Percentiles rank a stretch among this genome's conserved stretches.
Evolutionary conservation across 768 basidiomycete species (phyloP).

Genomic region (Boletales sp.): DNA sequence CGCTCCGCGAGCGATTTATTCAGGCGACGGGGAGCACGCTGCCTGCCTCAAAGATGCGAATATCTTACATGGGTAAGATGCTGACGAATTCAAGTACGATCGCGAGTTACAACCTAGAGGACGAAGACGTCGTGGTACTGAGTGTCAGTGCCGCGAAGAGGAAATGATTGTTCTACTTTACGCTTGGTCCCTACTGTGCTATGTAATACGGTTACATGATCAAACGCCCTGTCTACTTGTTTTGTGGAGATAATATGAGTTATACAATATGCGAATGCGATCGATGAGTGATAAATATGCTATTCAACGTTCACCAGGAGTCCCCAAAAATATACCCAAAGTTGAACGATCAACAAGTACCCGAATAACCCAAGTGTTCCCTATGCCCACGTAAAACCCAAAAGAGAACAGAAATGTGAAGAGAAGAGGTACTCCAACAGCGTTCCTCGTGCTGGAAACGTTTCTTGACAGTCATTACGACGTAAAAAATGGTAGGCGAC

Average conservation of each 20-base stretch:
- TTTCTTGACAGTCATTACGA: constrained; percentile 11
- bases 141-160: constrained; percentile 76
- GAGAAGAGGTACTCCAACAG: constrained; percentile 1
- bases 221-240: constrained; percentile 8
- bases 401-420: constrained; percentile 10
- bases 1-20: constrained; percentile 85
- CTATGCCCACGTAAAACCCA: constrained; percentile 13
- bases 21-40: constrained; percentile 75
- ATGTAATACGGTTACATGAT: constrained; percentile 10
- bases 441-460: constrained; percentile 26
- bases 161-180: constrained; percentile 39
- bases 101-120: constrained; percentile 85
- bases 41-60: constrained; percentile 72
- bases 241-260: constrained; percentile 15
- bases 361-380: constrained; percentile 8
- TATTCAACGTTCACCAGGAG: background rate
- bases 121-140: constrained; percentile 80
- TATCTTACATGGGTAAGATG: constrained; percentile 81
- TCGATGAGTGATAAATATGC: constrained; percentile 13
- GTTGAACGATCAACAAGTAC: background rate
- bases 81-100: constrained; percentile 84
- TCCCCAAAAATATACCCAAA: constrained; percentile 8
- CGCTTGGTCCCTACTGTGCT: constrained; percentile 1
- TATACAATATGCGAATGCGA: constrained; percentile 16
- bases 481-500: constrained; percentile 25